phyloP scores from a whole-genome alignment of 1,284 basidiomycete genomes.

The Ganoderma lucidum region DNA sequence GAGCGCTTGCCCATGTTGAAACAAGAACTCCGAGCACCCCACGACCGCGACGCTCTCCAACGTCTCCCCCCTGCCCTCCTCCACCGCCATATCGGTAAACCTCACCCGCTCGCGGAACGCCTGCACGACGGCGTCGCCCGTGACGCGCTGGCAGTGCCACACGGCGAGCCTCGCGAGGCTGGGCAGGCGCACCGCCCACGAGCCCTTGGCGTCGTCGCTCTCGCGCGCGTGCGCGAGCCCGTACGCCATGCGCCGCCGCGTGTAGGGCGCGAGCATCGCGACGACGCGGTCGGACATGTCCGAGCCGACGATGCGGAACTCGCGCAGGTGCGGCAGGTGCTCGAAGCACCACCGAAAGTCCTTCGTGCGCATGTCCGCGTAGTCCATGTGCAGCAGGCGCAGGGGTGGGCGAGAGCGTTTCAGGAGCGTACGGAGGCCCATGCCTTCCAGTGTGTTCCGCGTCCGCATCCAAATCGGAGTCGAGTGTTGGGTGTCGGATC shows the following conservation, averaged over 20 bases:
- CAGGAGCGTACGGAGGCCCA: conserved; percentile 75
- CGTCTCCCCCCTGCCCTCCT: conserved; percentile 40
- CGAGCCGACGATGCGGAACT: conserved; percentile 76
- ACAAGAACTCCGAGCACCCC: conserved; percentile 55
- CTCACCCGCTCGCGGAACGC: conserved; percentile 55
- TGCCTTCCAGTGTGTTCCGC: conserved; percentile 46
- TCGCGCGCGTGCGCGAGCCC: conserved; percentile 19
- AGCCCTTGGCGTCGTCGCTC: conserved; percentile 24
- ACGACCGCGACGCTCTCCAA: conserved; percentile 54
- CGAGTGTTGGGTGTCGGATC: background rate
- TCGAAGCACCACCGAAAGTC: conserved; percentile 76
- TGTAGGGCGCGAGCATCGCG: conserved; percentile 57
- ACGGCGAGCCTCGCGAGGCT: conserved; percentile 58
- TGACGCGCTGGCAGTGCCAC: conserved; percentile 67
- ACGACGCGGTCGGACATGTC: conserved; percentile 81
- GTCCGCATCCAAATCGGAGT: background rate
- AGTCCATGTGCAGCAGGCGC: conserved; percentile 74
- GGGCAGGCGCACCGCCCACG: conserved; percentile 56
- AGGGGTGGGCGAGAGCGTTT: conserved; percentile 65
- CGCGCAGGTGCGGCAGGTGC: conserved; percentile 56
- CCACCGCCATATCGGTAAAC: conserved; percentile 51
- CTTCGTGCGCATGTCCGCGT: conserved; percentile 80
- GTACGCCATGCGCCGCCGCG: conserved; percentile 21
- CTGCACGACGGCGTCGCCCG: conserved; percentile 63
- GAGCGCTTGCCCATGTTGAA: conserved; percentile 50